phyloP scores from a whole-genome alignment of 257 asterid genomes.

The Lycium barbarum region DNA sequence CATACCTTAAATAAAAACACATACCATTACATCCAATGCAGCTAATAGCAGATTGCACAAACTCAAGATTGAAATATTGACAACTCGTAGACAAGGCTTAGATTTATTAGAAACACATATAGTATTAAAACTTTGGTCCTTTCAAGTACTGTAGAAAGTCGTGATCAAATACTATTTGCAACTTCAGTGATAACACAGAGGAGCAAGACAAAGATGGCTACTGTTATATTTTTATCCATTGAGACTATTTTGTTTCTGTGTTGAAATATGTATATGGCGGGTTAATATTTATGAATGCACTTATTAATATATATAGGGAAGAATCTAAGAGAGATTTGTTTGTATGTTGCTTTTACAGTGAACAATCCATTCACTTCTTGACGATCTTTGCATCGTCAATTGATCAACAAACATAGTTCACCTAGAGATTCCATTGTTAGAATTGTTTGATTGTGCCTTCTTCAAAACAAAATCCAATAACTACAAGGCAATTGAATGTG shows the following conservation, averaged over 20 bases:
- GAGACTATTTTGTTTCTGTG: background rate
- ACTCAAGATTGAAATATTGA: too few species aligned
- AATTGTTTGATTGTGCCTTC: background rate
- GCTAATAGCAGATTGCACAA: too few species aligned
- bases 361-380: background rate
- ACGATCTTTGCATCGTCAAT: background rate
- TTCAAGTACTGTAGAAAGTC: too few species aligned
- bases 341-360: background rate
- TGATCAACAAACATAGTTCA: background rate
- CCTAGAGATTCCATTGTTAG: background rate
- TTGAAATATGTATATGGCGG: too few species aligned
- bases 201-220: background rate
- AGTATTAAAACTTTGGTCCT: too few species aligned
- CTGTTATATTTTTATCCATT: background rate
- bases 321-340: background rate
- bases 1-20: too few species aligned
- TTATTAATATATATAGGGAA: background rate
- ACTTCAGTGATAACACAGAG: background rate
- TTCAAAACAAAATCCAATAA: background rate
- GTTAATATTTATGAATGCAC: too few species aligned
- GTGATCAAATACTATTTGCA: too few species aligned
- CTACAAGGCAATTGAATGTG: background rate
- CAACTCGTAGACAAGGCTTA: too few species aligned
- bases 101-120: too few species aligned
- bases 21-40: too few species aligned